Percentiles rank a stretch among this genome's conserved stretches.
phyloP scores from a whole-genome alignment of 2,329 filamentous ascomycete species.

The Parastagonospora avenae region DNA sequence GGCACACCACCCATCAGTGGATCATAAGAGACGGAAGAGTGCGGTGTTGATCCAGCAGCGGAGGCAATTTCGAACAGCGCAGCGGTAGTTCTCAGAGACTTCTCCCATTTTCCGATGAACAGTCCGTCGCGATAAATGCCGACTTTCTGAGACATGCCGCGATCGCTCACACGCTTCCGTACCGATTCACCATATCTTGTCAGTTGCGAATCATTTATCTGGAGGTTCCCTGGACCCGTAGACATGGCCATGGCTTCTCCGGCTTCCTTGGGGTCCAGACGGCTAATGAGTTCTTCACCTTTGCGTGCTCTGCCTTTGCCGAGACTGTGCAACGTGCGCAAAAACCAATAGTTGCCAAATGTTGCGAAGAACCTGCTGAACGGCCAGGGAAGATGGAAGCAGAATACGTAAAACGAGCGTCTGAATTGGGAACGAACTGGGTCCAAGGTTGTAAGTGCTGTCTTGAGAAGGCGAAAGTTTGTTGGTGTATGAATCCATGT shows the following conservation, averaged over 20 bases:
- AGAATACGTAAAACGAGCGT: constrained; percentile 61
- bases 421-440: constrained; percentile 56
- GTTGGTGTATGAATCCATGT: constrained; percentile 53
- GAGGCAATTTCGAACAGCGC: constrained; percentile 52
- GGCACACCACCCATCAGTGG: constrained; percentile 50
- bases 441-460: constrained; percentile 49
- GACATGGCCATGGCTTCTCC: constrained; percentile 58
- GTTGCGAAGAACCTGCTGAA: constrained; percentile 52
- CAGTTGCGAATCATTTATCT: constrained; percentile 41
- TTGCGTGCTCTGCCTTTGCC: constrained; percentile 38
- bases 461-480: constrained; percentile 53
- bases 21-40: constrained; percentile 25
- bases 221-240: constrained; percentile 56
- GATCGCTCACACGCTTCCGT: constrained; percentile 43
- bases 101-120: constrained; percentile 54
- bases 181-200: constrained; percentile 47
- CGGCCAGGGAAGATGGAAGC: constrained; percentile 56
- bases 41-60: constrained; percentile 7
- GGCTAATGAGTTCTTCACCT: constrained; percentile 11
- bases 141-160: constrained; percentile 58
- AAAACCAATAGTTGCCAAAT: constrained; percentile 57
- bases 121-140: constrained; percentile 61
- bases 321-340: constrained; percentile 50
- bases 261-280: constrained; percentile 28
- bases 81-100: constrained; percentile 57